Evolutionary conservation across 2,329 filamentous ascomycete genomes (phyloP).

Genomic region (Cordyceps cateniannulata): DNA sequence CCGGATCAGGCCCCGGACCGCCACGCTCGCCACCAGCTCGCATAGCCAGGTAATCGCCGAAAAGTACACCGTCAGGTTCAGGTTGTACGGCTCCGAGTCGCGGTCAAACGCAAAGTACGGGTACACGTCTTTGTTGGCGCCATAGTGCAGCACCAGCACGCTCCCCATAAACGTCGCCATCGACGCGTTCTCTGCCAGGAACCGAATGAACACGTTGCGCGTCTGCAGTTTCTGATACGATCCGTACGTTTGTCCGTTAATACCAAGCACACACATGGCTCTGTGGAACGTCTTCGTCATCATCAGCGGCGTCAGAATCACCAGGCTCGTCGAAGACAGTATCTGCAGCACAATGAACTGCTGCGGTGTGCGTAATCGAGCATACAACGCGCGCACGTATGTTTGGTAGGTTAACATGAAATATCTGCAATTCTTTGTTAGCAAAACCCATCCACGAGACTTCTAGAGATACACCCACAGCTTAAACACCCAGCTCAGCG

Average conservation of each 20-base stretch:
- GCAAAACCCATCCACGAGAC: background rate
- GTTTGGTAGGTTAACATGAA: conserved; percentile 66
- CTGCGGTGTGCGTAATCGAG: conserved; percentile 56
- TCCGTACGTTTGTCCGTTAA: conserved; percentile 54
- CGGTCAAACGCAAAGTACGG: conserved; percentile 62
- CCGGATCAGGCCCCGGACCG: conserved; percentile 52
- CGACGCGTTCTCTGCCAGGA: conserved; percentile 59
- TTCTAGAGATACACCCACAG: conserved; percentile 38
- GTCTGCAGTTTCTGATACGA: conserved; percentile 61
- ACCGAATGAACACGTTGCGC: conserved; percentile 61
- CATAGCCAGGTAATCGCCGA: conserved; percentile 61
- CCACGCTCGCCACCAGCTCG: conserved; percentile 55
- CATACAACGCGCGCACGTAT: conserved; percentile 63
- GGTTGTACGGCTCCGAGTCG: conserved; percentile 47
- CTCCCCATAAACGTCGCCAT: conserved; percentile 64
- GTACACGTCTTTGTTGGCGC: conserved; percentile 60
- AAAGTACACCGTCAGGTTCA: conserved; percentile 56
- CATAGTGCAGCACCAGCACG: conserved; percentile 60
- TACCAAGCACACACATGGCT: conserved; percentile 43
- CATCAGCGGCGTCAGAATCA: conserved; percentile 56
- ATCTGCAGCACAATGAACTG: conserved; percentile 62
- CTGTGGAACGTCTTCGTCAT: conserved; percentile 56
- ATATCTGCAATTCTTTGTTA: conserved; percentile 35
- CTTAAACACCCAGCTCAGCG: conserved; percentile 66
- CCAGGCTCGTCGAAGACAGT: conserved; percentile 56